phyloP scores from a whole-genome alignment of 208 protist genomes.

The Leishmania braziliensis region DNA sequence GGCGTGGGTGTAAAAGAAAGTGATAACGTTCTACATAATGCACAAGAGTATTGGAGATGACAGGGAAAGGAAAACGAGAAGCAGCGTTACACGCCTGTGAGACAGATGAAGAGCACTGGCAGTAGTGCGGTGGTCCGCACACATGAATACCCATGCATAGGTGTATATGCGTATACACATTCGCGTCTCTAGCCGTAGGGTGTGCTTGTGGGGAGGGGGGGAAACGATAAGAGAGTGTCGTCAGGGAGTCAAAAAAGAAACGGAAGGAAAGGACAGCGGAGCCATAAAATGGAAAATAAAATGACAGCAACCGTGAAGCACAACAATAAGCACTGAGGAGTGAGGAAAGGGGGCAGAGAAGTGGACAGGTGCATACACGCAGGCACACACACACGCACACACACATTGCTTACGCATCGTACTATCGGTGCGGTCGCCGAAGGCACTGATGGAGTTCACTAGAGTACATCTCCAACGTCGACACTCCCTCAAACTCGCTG shows the following conservation, averaged over 20 bases:
- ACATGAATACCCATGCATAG: background rate
- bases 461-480: slow-evolving; percentile 29
- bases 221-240: background rate
- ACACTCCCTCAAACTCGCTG: background rate
- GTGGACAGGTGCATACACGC: background rate
- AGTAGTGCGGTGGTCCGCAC: background rate
- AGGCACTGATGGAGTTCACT: slow-evolving; percentile 18
- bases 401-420: background rate
- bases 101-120: background rate
- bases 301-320: background rate
- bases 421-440: slow-evolving; percentile 12
- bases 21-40: background rate
- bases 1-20: background rate
- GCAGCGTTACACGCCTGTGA: background rate
- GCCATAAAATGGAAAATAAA: too few relatives aligned
- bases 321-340: background rate
- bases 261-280: background rate
- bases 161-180: background rate
- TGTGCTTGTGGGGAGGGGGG: background rate
- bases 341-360: background rate
- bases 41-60: background rate
- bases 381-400: background rate
- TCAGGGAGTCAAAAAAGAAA: background rate
- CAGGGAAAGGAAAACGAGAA: background rate
- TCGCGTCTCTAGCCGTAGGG: background rate